Evolutionary conservation across 805 yeast species (phyloP), one percentile per base, ranked within the genome.

Genomic region (Zygosaccharomyces lentus): DNA sequence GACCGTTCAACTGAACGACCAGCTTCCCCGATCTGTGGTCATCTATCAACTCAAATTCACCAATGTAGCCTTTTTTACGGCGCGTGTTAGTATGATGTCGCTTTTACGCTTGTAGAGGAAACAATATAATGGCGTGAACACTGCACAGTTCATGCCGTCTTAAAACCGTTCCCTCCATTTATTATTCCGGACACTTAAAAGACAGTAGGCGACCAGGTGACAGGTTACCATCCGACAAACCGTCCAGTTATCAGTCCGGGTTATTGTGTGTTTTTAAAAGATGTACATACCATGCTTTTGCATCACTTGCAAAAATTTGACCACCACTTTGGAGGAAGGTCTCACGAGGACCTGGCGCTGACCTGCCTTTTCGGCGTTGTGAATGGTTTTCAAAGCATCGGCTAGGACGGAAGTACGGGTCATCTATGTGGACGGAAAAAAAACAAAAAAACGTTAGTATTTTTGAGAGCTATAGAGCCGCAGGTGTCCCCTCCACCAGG

Each of bases 221-320:
- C 8, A 43, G 31, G 40, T 46, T 48, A 56, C 61, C 56, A 55
- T 53, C 86, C 84, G 86, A 78, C 96, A 80, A 71, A 74, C 90
- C 95, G 87, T 87, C 96, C 89, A 90, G 96, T 90, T 89, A 90
- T 89, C 95, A 87, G 82, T 81, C 84, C 96, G 96, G 93, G 61
- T 43, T 10, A 3, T 24, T 24, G n/a, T n/a, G n/a, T n/a, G n/a
- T 25, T 25, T 29, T 31, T 27, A 27, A 36, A 34, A 34, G 31
- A 29, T 32, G n/a, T n/a, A 62, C 66, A 61, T 61, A 61, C 96
- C 96, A 75, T 91, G 97, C 78, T 80, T 88, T 80, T 90, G 97
- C 86, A 91, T 88, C 65, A 90, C 97, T 70, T 87, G 80, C 72
- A 90, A 78, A 78, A 88, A 90, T 76, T 88, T 90, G 80, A 90